phyloP scores from a whole-genome alignment of 2,329 filamentous ascomycete species.

The Penicillium thymicola region DNA sequence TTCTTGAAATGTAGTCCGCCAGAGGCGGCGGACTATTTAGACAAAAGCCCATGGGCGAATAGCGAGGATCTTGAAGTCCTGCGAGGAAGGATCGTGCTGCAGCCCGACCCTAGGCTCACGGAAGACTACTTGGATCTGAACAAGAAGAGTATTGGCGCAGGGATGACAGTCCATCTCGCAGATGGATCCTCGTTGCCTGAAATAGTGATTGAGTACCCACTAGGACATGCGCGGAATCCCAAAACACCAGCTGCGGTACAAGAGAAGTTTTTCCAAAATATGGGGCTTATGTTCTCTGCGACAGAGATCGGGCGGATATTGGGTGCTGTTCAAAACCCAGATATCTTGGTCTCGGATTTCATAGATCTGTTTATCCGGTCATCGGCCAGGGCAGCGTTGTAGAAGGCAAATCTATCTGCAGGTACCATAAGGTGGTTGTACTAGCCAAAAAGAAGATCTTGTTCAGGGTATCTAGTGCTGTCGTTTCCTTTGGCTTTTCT shows the following conservation, averaged over 20 bases:
- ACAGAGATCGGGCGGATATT: slow-evolving; percentile 12
- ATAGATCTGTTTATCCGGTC: slow-evolving; percentile 16
- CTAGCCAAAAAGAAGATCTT: not conserved
- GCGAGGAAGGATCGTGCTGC: slow-evolving; percentile 25
- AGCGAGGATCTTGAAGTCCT: slow-evolving; percentile 22
- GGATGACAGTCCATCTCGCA: slow-evolving; percentile 24
- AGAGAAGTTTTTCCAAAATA: slow-evolving; percentile 18
- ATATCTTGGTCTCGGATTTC: slow-evolving; percentile 14
- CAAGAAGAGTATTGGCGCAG: slow-evolving; percentile 28
- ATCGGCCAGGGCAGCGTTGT: slow-evolving; percentile 7
- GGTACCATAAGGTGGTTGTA: not conserved
- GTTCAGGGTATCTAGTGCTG: slow-evolving; percentile 6
- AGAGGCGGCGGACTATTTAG: slow-evolving; percentile 28
- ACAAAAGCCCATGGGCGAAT: slow-evolving; percentile 25
- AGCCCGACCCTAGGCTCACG: slow-evolving; percentile 28
- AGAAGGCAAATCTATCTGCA: not conserved
- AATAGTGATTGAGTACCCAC: slow-evolving; percentile 35
- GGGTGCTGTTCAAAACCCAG: slow-evolving; percentile 9
- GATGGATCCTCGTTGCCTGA: slow-evolving; percentile 27
- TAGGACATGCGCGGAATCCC: slow-evolving; percentile 19
- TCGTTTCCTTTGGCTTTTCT: slow-evolving; percentile 4
- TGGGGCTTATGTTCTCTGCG: slow-evolving; percentile 19
- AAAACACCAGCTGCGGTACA: slow-evolving; percentile 9
- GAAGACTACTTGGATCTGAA: slow-evolving; percentile 29
- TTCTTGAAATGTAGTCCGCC: slow-evolving; percentile 31